phyloP scores from a whole-genome alignment of 2,329 filamentous ascomycete genomes.

The Colletotrichum godetiae region DNA sequence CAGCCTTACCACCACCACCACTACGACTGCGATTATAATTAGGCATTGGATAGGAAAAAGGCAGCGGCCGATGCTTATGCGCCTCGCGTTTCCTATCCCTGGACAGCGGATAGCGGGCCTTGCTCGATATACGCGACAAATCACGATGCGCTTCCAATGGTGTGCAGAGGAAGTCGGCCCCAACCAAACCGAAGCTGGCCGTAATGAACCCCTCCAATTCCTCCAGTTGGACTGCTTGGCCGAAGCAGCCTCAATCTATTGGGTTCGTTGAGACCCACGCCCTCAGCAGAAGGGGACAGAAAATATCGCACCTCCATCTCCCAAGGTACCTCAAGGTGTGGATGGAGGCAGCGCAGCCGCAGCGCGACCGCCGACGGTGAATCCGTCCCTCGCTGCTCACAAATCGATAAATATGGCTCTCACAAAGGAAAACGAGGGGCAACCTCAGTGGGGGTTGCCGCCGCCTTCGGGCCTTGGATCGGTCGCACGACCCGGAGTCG shows the following conservation, averaged over 20 bases:
- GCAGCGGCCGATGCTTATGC: constrained; percentile 28
- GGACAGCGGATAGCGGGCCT: constrained; percentile 18
- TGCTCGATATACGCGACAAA: constrained; percentile 25
- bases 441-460: constrained; percentile 24
- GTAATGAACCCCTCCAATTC: constrained; percentile 26
- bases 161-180: constrained; percentile 29
- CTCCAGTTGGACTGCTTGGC: constrained; percentile 31
- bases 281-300: constrained; percentile 31
- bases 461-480: constrained; percentile 34
- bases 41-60: neutral
- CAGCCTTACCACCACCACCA: constrained; percentile 5
- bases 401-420: constrained; percentile 28
- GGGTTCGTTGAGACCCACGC: constrained; percentile 34
- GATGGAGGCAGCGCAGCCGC: constrained; percentile 3
- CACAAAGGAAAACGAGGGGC: constrained; percentile 26
- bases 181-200: constrained; percentile 35
- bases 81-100: constrained; percentile 26
- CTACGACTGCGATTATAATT: neutral
- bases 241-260: constrained; percentile 28
- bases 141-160: constrained; percentile 31
- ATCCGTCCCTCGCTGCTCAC: constrained; percentile 31
- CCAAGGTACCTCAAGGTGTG: constrained; percentile 32
- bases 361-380: neutral
- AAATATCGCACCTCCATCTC: constrained; percentile 35
- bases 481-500: constrained; percentile 25